These are phyloP conservation scores for Lasiosphaeria miniovina DNA, from an alignment of 495 filamentous ascomycete species.

Conservation along the genomic window DNA sequence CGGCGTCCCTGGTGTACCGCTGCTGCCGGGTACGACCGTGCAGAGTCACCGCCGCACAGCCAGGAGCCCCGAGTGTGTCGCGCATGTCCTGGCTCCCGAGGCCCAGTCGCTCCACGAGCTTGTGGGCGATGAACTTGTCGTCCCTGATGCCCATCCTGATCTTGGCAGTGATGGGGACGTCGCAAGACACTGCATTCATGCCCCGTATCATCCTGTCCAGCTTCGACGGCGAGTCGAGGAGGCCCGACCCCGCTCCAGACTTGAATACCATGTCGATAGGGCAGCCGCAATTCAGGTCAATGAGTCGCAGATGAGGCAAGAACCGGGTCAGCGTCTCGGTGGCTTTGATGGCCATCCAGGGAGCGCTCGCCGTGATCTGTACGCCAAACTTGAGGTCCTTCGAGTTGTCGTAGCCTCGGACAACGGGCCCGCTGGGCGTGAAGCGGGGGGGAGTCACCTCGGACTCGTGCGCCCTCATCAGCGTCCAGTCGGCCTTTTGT, in stretches of 20 bases:
- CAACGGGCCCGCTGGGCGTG: conserved; percentile 42
- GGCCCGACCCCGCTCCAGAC: conserved; percentile 86
- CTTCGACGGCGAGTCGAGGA: conserved; percentile 78
- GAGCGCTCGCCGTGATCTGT: conserved; percentile 86
- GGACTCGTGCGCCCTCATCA: conserved; percentile 83
- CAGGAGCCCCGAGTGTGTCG: conserved; percentile 61
- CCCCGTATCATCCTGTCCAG: conserved; percentile 88
- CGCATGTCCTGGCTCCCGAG: conserved; percentile 69
- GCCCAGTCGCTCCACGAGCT: conserved; percentile 76
- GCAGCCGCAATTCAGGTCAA: conserved; percentile 95
- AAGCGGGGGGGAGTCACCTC: conserved; percentile 68
- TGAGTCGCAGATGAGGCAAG: conserved; percentile 76
- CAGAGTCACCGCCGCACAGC: conserved; percentile 87
- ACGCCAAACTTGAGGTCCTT: conserved; percentile 85
- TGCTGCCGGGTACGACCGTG: conserved; percentile 93
- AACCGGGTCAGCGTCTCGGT: conserved; percentile 74
- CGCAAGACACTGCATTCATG: conserved; percentile 87
- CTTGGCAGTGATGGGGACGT: conserved; percentile 88
- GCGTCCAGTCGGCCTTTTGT: conserved; percentile 85
- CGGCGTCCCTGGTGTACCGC: conserved; percentile 81
- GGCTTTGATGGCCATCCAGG: conserved; percentile 81
- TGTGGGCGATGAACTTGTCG: conserved; percentile 71
- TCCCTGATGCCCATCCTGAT: conserved; percentile 90
- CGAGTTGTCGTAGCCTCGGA: conserved; percentile 73
- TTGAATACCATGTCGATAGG: conserved; percentile 91